Percentiles rank a stretch among this genome's conserved stretches.
Conservation (phyloP, 139 green algal species). For the Chlamydomonas schloesseri region DNA sequence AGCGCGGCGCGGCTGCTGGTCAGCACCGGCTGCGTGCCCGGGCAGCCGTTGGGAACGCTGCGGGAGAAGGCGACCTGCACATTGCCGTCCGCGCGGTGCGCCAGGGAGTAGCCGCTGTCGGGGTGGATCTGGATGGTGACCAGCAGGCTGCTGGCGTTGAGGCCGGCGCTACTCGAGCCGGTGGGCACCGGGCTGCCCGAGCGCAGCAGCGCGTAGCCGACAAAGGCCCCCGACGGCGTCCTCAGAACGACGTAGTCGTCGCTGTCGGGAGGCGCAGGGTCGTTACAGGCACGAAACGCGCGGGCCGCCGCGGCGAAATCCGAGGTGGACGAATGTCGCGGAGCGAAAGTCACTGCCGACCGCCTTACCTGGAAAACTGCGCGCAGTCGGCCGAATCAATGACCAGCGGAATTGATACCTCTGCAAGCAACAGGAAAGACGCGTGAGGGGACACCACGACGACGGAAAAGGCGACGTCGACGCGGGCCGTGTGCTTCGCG, state of each 20-base stretch:
- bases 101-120: not conserved
- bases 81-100: not conserved
- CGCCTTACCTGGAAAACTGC: too few species aligned
- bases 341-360: not conserved
- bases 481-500: too few species aligned
- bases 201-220: not conserved
- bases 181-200: not conserved
- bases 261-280: not conserved
- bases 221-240: not conserved
- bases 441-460: too few species aligned
- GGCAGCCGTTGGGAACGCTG: not conserved
- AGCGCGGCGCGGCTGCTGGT: too few species aligned
- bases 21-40: not conserved
- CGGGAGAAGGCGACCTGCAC: not conserved
- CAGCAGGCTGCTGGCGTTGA: not conserved
- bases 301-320: not conserved
- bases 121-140: not conserved
- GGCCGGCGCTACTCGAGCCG: too few species aligned
- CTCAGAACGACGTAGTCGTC: too few species aligned
- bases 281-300: too few species aligned
- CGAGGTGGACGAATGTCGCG: not conserved
- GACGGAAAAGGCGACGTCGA: too few species aligned
- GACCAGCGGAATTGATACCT: too few species aligned
- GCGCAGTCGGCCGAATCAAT: too few species aligned
- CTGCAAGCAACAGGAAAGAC: too few species aligned